Percentiles rank a stretch among this genome's conserved stretches.
These are phyloP conservation scores for Leishmania guyanensis DNA, from an alignment of 208 protist species.

Conservation along the genomic window DNA sequence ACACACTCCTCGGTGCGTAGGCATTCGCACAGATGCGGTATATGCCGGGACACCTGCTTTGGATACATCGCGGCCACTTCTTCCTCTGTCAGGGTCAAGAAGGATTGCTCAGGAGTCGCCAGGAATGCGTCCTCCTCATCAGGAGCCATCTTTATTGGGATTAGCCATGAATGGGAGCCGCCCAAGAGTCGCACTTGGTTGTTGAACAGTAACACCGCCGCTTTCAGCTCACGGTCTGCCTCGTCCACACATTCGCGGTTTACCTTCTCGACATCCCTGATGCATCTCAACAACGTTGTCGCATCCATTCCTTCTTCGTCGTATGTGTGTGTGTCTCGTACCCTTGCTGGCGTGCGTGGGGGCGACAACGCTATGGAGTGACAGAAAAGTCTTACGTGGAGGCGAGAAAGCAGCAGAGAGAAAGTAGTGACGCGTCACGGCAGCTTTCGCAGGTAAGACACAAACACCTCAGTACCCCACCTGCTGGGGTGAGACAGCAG, in stretches of 20 bases:
- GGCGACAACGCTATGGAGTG: not conserved
- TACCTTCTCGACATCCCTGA: conserved; percentile 7
- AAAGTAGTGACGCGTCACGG: conserved; percentile 4
- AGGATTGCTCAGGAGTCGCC: not conserved
- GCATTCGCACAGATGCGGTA: conserved; percentile 9
- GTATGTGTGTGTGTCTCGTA: not conserved
- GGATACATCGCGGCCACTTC: conserved; percentile 7
- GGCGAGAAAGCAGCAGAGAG: conserved; percentile 9
- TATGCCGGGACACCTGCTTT: not conserved
- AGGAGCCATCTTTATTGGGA: not conserved
- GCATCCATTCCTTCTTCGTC: conserved; percentile 14
- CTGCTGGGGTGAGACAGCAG: conserved; percentile 33
- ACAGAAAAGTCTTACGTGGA: conserved; percentile 2
- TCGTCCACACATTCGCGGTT: conserved; percentile 15
- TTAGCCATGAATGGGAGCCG: conserved; percentile 6
- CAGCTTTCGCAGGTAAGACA: conserved; percentile 39
- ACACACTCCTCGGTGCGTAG: conserved; percentile 4
- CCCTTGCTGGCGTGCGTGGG: not conserved
- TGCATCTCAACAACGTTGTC: conserved; percentile 11
- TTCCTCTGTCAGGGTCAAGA: conserved; percentile 5
- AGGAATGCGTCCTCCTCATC: not conserved
- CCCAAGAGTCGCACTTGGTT: conserved; percentile 21
- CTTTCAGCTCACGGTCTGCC: conserved; percentile 3
- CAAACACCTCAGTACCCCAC: conserved; percentile 37
- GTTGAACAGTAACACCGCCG: conserved; percentile 25